These are phyloP conservation scores for Emergomyces orientalis DNA, from an alignment of 2,329 filamentous ascomycete species.

Conservation along the genomic window DNA sequence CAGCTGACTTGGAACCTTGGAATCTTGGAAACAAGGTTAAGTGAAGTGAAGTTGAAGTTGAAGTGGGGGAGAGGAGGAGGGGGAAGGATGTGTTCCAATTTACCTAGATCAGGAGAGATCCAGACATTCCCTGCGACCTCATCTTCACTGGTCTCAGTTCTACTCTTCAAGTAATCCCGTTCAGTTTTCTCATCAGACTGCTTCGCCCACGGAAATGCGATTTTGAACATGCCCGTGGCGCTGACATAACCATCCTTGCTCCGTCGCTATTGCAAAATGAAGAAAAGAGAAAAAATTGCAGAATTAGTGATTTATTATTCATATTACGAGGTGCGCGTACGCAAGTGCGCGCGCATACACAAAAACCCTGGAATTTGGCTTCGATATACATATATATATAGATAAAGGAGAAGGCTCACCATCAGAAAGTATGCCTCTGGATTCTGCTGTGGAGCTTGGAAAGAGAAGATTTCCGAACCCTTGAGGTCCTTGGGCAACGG, in stretches of 20 bases:
- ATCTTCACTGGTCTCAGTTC: slow-evolving; percentile 71
- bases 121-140: slow-evolving; percentile 96
- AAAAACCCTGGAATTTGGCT: too few relatives aligned
- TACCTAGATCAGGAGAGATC: slow-evolving; percentile 71
- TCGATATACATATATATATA: too few relatives aligned
- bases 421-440: slow-evolving; percentile 96
- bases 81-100: slow-evolving; percentile 13
- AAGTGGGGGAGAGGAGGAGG: neutral
- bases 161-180: slow-evolving; percentile 69
- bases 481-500: slow-evolving; percentile 84
- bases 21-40: neutral
- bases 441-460: slow-evolving; percentile 48
- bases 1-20: slow-evolving; percentile 10
- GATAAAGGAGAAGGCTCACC: slow-evolving; percentile 41
- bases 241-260: slow-evolving; percentile 58
- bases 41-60: neutral
- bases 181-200: slow-evolving; percentile 50
- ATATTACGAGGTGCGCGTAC: neutral
- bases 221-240: slow-evolving; percentile 62
- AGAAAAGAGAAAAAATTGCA: neutral
- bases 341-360: neutral
- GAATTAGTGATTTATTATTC: neutral
- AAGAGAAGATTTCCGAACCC: slow-evolving; percentile 82
- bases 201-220: slow-evolving; percentile 57
- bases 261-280: slow-evolving; percentile 40